Evolutionary conservation across 495 filamentous ascomycete species (phyloP).

Genomic region (Aspergillus bridgeri): DNA sequence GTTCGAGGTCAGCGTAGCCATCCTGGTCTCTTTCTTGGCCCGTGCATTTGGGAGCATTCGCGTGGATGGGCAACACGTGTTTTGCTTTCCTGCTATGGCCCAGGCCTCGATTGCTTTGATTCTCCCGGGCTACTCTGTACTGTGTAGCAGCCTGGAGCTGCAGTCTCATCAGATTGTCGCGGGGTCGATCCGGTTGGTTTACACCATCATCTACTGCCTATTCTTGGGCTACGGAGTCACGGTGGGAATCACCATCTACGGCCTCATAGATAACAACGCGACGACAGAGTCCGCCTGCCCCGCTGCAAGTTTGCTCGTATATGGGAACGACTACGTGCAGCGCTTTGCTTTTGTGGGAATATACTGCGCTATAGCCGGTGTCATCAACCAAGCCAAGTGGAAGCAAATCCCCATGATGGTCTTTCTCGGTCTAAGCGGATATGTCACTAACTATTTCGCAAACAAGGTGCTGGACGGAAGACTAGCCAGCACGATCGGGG

Average conservation of each 20-base stretch:
- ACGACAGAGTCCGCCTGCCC: constrained; percentile 64
- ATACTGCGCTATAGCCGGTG: constrained; percentile 72
- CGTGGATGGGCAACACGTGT: constrained; percentile 45
- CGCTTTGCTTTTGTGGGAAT: constrained; percentile 61
- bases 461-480: constrained; percentile 62
- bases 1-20: constrained; percentile 79
- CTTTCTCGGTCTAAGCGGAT: constrained; percentile 72
- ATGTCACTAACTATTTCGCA: constrained; percentile 74
- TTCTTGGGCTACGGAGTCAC: constrained; percentile 96
- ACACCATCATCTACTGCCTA: constrained; percentile 87
- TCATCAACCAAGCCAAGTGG: constrained; percentile 83
- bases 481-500: constrained; percentile 76
- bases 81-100: constrained; percentile 85
- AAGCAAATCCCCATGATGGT: constrained; percentile 81
- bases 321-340: constrained; percentile 33
- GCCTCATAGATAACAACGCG: constrained; percentile 69
- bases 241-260: constrained; percentile 86
- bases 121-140: constrained; percentile 77
- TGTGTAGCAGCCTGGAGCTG: constrained; percentile 77
- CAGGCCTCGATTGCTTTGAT: constrained; percentile 89
- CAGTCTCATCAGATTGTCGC: constrained; percentile 81
- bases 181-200: constrained; percentile 87
- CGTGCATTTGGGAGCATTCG: constrained; percentile 77
- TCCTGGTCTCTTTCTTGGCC: constrained; percentile 78
- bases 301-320: constrained; percentile 31